Base-by-base conservation (phyloP, 306 rosid species). In the Hippophae gyantsensis region DNA sequence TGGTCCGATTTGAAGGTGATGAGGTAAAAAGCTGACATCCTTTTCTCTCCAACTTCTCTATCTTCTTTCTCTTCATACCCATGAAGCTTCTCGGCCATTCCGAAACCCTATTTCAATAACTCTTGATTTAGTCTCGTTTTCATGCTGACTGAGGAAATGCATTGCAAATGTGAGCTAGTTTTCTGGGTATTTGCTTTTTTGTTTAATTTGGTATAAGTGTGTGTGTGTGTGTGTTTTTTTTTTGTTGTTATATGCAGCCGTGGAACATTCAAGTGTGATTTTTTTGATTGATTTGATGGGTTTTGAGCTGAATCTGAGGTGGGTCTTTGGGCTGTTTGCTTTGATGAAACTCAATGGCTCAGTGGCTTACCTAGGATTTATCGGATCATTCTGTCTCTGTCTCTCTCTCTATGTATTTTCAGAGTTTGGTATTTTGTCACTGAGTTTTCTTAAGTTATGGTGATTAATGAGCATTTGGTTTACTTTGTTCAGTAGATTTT, bases 341-440 rank as follows among this genome's bases (percentile, higher is more conserved):
- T 63, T 32, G 38, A 2, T 43, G 38, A 70, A 6, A 54, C 13
- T 54, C 63, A 42, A 7, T 64, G 64, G 43, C 12, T 40, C 62
- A 32, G 5, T 32, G 38, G 38, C 5, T 32, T 32, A 32, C 38
- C 38, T 32, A 32, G 5, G 38, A 32, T 32, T 32, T 32, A 3
- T 32, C 38, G 38, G 38, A 32, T 32, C 38, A 32, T 32, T 32
- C 3, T 27, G 3, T 53, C 54, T 8, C 41, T 32, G 50, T 67
- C 57, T 61, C 6, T 59, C 49, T 64, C 64, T 56, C 43, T 42
- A 23, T 42, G 38, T 26, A 43, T 60, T 65, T 65, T 46, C 65
- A 9, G 61, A 9, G 47, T 58, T 64, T 54, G 64, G 63, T 79
- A 85, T 83, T 78, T 81, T 81, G 63, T 43, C 66, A 52, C 48